Base-by-base conservation (phyloP, 768 basidiomycete species). In the Serendipita sp. region DNA sequence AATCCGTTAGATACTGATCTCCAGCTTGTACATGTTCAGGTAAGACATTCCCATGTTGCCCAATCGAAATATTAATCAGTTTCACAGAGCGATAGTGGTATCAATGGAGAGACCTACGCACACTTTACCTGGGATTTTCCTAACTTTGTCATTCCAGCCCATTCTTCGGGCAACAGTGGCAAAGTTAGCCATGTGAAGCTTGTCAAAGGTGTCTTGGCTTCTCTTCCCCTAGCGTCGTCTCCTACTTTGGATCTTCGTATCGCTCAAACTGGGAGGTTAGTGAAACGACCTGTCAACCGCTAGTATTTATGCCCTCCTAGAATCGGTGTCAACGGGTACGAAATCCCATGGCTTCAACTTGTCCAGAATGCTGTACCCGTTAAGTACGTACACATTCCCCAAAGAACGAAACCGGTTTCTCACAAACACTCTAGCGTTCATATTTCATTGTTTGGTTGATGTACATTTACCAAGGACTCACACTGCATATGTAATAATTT, bases 321-420 rank as follows among this genome's bases (percentile, higher is more conserved):
- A 45, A 73, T 82, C 11, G 82, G 79, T 2, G 66, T 72, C 14
- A 77, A 77, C 20, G 83, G 84, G 17, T 87, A 87, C 67, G 73
- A 75, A 63, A 70, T 86, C 44, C 85, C 85, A 11, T 86, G 83
- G 83, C 70, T 86, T 64, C 77, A 84, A 60, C 73, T 86, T 58
- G 70, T 73, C 34, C 82, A 85, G 69, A 71, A 70, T 42, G 66
- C 69, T 48, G 82, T 85, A 4, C 77, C 81, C 14, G 81, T 82
- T 31, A 64, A 69, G 7, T 86, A 85, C 13, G 43, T 38, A 38
- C 24, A 58, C 30, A 13, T 58, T 58, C 24, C 11, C 45, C 26
- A 5, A 7, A 48, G 9, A 20, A n/a, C 26, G n/a, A n/a, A n/a
- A n/a, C n/a, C n/a, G n/a, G n/a, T n/a, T n/a, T 28, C 20, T 48